Evolutionary conservation across 2,329 filamentous ascomycete genomes (phyloP).

Genomic region (Atkinsonella texensis): DNA sequence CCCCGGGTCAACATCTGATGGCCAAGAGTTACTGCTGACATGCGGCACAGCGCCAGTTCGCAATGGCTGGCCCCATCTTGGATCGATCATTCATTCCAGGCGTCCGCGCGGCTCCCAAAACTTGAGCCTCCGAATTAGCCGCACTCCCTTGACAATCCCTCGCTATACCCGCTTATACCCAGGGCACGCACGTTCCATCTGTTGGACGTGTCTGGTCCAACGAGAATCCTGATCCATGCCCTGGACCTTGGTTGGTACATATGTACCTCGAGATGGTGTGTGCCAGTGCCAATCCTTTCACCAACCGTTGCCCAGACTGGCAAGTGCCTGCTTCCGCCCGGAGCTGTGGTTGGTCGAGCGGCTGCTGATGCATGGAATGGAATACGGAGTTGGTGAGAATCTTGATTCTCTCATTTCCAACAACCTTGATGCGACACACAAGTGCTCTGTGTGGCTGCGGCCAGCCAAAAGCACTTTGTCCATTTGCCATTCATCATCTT

Average conservation of each 20-base stretch:
- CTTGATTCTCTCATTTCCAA: not conserved
- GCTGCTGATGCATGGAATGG: not conserved
- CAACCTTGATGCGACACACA: not conserved
- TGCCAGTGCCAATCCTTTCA: not conserved
- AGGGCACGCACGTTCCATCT: not conserved
- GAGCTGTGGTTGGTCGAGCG: not conserved
- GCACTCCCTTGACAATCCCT: not conserved
- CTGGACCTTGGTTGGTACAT: not conserved
- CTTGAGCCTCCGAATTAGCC: not conserved
- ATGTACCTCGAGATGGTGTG: not conserved
- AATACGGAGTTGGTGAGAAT: not conserved
- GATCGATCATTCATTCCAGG: not conserved
- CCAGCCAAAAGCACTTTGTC: not conserved
- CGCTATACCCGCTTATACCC: slow-evolving; percentile 1
- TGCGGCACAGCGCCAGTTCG: not conserved
- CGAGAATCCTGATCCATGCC: not conserved
- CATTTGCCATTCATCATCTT: not conserved
- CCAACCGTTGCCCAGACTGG: not conserved
- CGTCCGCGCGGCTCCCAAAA: not conserved
- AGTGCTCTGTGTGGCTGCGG: not conserved
- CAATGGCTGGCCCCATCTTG: too few relatives aligned
- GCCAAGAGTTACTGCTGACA: not conserved
- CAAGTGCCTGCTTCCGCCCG: not conserved
- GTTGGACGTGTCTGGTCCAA: too few relatives aligned
- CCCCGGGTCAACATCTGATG: not conserved